Evolutionary conservation across 169 alveolate genomes (phyloP).

Genomic region (Amoebophrya sp.): DNA sequence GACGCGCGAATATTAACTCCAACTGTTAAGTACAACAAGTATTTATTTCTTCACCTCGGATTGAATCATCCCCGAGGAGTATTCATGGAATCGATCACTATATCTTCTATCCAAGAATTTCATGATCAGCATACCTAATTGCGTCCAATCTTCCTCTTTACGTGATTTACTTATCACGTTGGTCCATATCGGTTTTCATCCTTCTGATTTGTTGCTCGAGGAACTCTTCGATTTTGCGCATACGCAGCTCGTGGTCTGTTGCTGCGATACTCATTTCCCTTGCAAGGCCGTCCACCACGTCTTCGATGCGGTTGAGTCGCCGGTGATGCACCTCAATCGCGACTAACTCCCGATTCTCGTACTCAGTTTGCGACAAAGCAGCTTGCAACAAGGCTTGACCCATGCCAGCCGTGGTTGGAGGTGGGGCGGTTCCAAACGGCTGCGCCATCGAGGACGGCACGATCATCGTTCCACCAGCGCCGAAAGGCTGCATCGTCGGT

Average conservation of each 20-base stretch:
- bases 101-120: too few species aligned
- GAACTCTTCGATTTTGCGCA: constrained; percentile 2
- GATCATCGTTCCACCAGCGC: too few species aligned
- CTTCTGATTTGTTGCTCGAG: background rate
- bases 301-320: background rate
- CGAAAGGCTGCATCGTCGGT: too few species aligned
- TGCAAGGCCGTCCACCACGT: background rate
- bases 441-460: too few species aligned
- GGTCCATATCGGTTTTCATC: background rate
- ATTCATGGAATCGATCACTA: too few species aligned
- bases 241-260: background rate
- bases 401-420: background rate
- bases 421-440: too few species aligned
- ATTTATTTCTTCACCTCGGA: too few species aligned
- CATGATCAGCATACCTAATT: too few species aligned
- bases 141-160: too few species aligned
- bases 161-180: background rate
- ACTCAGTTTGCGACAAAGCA: background rate
- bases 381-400: constrained; percentile 20
- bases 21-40: too few species aligned
- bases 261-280: background rate
- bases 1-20: too few species aligned
- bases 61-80: too few species aligned
- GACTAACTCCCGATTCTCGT: background rate
- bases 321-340: constrained; percentile 21